phyloP scores from a whole-genome alignment of 352 stramenopile genomes.

The Phytophthora pluvialis region DNA sequence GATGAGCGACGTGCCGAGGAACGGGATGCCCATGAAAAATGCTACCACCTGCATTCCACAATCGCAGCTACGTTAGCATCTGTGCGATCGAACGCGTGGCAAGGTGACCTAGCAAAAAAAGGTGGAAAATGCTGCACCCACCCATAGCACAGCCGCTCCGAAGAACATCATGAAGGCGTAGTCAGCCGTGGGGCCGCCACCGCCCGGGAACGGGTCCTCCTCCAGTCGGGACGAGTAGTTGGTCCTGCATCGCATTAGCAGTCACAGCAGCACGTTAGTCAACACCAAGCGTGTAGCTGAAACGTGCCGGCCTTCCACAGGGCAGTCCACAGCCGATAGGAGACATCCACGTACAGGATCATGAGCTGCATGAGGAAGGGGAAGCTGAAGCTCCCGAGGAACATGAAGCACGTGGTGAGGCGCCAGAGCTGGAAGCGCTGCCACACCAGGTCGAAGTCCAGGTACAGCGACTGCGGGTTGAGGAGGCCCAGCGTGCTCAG shows the following conservation, averaged over 20 bases:
- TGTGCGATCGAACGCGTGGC: not conserved
- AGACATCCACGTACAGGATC: conserved; percentile 69
- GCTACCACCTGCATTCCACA: conserved; percentile 61
- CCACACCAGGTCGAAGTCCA: conserved; percentile 88
- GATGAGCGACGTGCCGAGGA: conserved; percentile 86
- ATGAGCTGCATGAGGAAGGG: conserved; percentile 92
- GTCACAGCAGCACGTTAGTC: conserved; percentile 9
- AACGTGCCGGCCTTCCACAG: too few species aligned
- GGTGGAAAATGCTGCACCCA: conserved; percentile 28
- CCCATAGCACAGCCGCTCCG: conserved; percentile 75
- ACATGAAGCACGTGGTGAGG: conserved; percentile 90
- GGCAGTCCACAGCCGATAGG: too few species aligned
- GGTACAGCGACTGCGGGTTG: conserved; percentile 83
- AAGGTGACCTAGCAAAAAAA: not conserved
- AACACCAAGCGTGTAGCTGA: not conserved
- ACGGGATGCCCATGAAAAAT: conserved; percentile 86
- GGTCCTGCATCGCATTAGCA: conserved; percentile 39
- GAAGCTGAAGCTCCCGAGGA: conserved; percentile 88
- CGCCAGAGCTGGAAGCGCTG: conserved; percentile 90
- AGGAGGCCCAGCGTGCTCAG: conserved; percentile 82
- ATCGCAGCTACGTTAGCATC: conserved; percentile 10
- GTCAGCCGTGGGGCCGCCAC: conserved; percentile 81
- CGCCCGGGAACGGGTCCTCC: conserved; percentile 84
- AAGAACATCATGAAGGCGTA: conserved; percentile 93
- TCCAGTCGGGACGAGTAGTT: conserved; percentile 89